Evolutionary conservation across 768 basidiomycete species (phyloP).

Genomic region (Boletus reticuloceps): DNA sequence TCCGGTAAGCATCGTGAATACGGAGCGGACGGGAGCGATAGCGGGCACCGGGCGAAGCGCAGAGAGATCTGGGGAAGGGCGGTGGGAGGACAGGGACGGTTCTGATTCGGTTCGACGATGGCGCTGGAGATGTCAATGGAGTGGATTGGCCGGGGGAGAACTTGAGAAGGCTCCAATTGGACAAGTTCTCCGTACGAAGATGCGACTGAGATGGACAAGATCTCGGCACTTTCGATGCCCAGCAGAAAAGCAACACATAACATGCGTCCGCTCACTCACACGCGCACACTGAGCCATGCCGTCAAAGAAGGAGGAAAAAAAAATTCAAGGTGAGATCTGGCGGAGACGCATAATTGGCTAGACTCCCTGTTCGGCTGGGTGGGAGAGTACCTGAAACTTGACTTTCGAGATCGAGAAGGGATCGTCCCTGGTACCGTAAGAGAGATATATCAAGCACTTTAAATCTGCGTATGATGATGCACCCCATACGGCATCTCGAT

Average conservation of each 20-base stretch:
- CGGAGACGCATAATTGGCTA: slow-evolving; percentile 23
- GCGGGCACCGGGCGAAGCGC: slow-evolving; percentile 20
- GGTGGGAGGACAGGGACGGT: slow-evolving; percentile 21
- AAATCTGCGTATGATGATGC: slow-evolving; percentile 36
- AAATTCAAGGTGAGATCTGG: slow-evolving; percentile 23
- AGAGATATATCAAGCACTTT: slow-evolving; percentile 32
- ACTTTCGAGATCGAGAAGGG: slow-evolving; percentile 36
- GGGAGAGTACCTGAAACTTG: slow-evolving; percentile 36
- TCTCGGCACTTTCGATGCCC: slow-evolving; percentile 19
- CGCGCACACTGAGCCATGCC: slow-evolving; percentile 20
- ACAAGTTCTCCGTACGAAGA: slow-evolving; percentile 28
- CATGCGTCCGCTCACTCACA: slow-evolving; percentile 14
- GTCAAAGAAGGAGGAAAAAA: slow-evolving; percentile 17
- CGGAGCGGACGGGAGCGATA: slow-evolving; percentile 29
- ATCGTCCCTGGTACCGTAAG: slow-evolving; percentile 38
- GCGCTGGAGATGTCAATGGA: slow-evolving; percentile 30
- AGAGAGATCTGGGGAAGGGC: slow-evolving; percentile 27
- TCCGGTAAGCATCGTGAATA: slow-evolving; percentile 34
- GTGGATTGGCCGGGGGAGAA: slow-evolving; percentile 29
- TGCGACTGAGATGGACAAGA: slow-evolving; percentile 15
- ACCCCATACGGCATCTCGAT: slow-evolving; percentile 34
- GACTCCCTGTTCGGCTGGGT: slow-evolving; percentile 24
- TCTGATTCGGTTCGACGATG: slow-evolving; percentile 30
- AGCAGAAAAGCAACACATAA: slow-evolving; percentile 13
- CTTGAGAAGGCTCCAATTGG: slow-evolving; percentile 22